Evolutionary conservation across 345 rosid species (phyloP), one percentile per base, ranked within the genome.

Genomic region (Heritiera fomes): DNA sequence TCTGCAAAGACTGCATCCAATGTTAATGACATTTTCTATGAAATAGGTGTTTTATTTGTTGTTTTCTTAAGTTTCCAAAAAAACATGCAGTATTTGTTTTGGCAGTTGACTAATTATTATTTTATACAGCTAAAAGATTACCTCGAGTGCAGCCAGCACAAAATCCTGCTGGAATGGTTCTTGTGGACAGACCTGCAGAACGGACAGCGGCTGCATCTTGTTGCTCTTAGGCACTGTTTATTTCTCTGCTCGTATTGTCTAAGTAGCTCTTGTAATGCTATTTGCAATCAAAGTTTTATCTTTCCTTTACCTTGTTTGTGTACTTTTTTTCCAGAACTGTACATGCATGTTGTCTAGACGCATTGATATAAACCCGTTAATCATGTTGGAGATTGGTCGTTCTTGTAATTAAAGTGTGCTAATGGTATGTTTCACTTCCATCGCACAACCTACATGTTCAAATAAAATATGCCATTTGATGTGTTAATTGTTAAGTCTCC

Each of bases 1-100:
- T 96, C 99, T 46, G 99, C 99, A 3, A 96, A 96, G 87, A 92
- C 97, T 43, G 97, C 98, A 11, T 49, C 87, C 61, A 96, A 96
- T 77, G 99, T 94, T 61, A 96, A 96, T 79, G 98, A 92, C 66
- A 85, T 94, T 74, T 96, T 96, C 81, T 86, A 90, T 68, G 99
- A 96, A 86, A 94, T 96, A 77, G 99, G 99, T 94, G 82, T 13
- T 43, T 13, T 14, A 8, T 62, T 58, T n/a, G 14, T 50, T 8
- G 23, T 65, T 65, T 30, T 9, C 11, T 6, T 68, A 18, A 3
- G 30, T 77, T 60, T 75, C 50, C 71, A 8, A 53, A 50, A 6
- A 53, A 73, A 65, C 62, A 55, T 20, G 45, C 75, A 41, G 17
- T 46, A 18, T 8, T 13, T 55, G 34, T 41, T 18, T 46, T n/a